Conservation (phyloP, 192 early-diverging fungal genomes). For the Backusella circina region DNA sequence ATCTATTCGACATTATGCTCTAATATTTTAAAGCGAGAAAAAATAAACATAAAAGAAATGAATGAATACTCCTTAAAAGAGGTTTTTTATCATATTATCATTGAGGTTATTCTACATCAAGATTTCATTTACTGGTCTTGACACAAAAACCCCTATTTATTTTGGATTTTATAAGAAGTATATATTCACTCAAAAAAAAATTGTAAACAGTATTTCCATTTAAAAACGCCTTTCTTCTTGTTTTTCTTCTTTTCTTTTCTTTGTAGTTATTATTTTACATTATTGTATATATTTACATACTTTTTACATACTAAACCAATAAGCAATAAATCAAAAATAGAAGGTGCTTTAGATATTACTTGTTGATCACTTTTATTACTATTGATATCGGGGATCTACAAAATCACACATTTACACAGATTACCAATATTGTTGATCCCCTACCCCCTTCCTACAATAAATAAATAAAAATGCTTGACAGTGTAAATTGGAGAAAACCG, state of each 20-base stretch:
- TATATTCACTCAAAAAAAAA: not conserved
- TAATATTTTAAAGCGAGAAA: not conserved
- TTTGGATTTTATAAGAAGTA: not conserved
- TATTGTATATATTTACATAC: not conserved
- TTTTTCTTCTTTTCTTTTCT: not conserved
- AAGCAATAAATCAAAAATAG: not conserved
- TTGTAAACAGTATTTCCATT: not conserved
- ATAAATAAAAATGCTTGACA: not conserved
- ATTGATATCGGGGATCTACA: not conserved
- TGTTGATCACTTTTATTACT: not conserved
- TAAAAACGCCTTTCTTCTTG: not conserved
- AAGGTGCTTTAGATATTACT: not conserved
- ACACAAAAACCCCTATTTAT: not conserved
- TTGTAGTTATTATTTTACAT: not conserved
- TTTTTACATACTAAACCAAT: not conserved
- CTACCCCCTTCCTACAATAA: not conserved
- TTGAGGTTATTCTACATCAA: not conserved
- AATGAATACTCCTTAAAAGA: not conserved
- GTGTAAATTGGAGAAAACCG: slow-evolving; percentile 1
- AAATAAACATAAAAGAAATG: not conserved
- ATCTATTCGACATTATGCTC: not conserved
- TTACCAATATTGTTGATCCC: not conserved
- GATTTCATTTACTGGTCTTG: not conserved
- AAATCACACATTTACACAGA: not conserved
- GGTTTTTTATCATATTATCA: not conserved